phyloP scores from a whole-genome alignment of 2,329 filamentous ascomycete genomes.

The Cryphonectria radicalis region DNA sequence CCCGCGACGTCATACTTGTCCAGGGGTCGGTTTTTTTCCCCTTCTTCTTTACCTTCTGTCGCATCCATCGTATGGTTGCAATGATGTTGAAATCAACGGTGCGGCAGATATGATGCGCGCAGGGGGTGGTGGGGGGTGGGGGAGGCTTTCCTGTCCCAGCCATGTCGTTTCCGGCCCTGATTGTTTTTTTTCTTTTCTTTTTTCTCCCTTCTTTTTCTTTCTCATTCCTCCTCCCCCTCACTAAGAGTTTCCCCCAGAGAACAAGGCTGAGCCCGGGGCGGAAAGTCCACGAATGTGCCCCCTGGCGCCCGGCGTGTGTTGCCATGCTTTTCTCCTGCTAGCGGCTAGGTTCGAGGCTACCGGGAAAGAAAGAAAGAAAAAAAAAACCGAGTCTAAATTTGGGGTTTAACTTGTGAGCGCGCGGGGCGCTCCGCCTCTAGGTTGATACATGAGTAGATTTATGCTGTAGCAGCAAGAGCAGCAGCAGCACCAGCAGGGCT shows the following conservation, averaged over 20 bases:
- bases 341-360: slow-evolving; percentile 1
- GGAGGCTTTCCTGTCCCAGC: background rate
- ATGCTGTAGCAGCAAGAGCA: background rate
- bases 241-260: background rate
- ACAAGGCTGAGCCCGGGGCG: background rate
- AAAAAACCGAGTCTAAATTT: background rate
- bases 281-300: background rate
- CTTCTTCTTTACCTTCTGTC: background rate
- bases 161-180: background rate
- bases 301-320: background rate
- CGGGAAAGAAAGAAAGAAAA: background rate
- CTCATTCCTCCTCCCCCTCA: background rate
- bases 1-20: slow-evolving; percentile 12
- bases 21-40: background rate
- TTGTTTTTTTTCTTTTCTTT: background rate
- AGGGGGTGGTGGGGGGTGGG: too few relatives aligned
- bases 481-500: background rate
- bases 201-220: too few relatives aligned
- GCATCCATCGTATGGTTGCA: background rate
- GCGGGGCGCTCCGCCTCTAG: background rate
- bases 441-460: background rate
- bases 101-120: background rate
- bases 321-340: background rate
- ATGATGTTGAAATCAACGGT: background rate
- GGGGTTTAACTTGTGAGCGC: background rate